Conservation (phyloP, 179 eudicot genomes). For the Beta macrorhiza region DNA sequence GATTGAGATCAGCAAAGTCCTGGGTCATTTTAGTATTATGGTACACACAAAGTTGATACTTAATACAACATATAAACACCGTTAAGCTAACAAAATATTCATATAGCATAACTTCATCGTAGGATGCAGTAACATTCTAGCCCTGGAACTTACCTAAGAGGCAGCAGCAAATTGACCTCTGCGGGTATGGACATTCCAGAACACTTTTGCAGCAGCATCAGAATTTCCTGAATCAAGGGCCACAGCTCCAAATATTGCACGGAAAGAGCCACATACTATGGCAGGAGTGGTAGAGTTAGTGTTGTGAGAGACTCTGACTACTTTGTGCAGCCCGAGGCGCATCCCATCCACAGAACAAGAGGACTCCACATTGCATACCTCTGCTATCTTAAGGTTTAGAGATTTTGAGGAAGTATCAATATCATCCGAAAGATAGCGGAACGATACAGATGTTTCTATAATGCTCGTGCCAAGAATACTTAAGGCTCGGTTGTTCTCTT, state of each 20-base stretch:
- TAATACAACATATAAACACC: background rate
- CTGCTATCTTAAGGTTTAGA: conserved; percentile 48
- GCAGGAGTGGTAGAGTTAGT: conserved; percentile 64
- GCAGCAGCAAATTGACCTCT: conserved; percentile 29
- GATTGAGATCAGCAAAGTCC: background rate
- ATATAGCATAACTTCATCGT: background rate
- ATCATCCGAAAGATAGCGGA: conserved; percentile 37
- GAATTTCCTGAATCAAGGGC: conserved; percentile 54
- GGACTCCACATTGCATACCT: conserved; percentile 51
- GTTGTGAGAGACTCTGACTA: conserved; percentile 64
- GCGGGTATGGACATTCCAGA: conserved; percentile 47
- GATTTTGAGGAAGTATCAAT: conserved; percentile 65
- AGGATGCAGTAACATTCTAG: conserved; percentile 4
- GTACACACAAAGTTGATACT: conserved; percentile 24
- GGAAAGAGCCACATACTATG: conserved; percentile 73
- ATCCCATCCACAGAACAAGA: conserved; percentile 67
- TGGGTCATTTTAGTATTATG: conserved; percentile 4
- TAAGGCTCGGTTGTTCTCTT: conserved; percentile 80
- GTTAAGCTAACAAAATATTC: conserved; percentile 1
- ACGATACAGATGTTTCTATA: conserved; percentile 54
- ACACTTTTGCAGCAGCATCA: conserved; percentile 51
- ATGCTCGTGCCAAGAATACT: conserved; percentile 64
- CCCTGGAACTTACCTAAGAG: conserved; percentile 28
- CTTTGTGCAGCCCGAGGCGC: conserved; percentile 55
- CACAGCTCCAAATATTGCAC: conserved; percentile 75